phyloP scores from a whole-genome alignment of 2,329 filamentous ascomycete genomes.

The Epichloe sp. region DNA sequence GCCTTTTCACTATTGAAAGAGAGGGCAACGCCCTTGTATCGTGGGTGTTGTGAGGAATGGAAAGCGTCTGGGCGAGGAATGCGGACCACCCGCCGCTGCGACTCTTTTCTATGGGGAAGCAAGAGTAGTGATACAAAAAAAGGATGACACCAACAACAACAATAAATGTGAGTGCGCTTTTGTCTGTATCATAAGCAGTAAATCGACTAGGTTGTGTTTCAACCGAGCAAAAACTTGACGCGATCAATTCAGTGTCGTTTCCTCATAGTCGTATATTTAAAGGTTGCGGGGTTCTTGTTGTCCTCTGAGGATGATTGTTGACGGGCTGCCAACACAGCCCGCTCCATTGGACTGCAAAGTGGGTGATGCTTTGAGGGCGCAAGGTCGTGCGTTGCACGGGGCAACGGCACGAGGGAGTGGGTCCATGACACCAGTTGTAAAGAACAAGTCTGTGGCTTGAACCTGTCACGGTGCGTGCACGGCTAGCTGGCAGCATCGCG shows the following conservation, averaged over 20 bases:
- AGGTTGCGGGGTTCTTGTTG: not conserved
- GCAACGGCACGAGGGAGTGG: conserved; percentile 3
- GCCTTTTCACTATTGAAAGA: not conserved
- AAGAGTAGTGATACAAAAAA: not conserved
- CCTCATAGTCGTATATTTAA: conserved; percentile 2
- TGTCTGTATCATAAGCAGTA: not conserved
- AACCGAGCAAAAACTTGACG: not conserved
- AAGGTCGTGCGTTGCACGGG: conserved; percentile 6
- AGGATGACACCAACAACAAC: not conserved
- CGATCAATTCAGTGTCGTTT: conserved; percentile 1
- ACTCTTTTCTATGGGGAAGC: conserved; percentile 9
- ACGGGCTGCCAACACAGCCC: not conserved
- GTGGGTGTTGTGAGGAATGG: conserved; percentile 17
- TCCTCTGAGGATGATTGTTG: conserved; percentile 2
- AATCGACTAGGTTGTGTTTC: not conserved
- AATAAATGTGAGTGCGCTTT: not conserved
- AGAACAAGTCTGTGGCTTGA: not conserved
- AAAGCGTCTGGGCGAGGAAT: conserved; percentile 15
- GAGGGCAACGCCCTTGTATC: not conserved
- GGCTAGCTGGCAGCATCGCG: not conserved
- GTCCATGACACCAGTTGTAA: not conserved
- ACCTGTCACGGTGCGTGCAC: not conserved
- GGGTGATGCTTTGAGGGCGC: conserved; percentile 5
- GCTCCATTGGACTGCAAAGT: conserved; percentile 2
- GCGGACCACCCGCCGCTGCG: conserved; percentile 21